A percentile compares a stretch with the other conserved stretches of the same genome.
Evolutionary conservation across 805 yeast genomes (phyloP).

Genomic region (Yamadazyma tumulicola): DNA sequence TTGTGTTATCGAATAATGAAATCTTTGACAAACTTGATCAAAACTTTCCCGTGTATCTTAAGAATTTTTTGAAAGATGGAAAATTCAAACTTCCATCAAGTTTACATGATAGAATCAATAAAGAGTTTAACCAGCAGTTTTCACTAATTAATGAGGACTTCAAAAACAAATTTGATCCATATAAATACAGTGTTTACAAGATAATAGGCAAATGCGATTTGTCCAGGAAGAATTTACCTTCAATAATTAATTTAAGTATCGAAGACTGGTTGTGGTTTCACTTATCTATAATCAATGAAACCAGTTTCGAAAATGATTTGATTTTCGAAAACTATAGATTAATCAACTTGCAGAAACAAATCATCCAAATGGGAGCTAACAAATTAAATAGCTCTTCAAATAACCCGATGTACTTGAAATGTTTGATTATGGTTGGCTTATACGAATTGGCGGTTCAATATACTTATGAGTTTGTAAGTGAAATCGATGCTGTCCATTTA

Average conservation of each 20-base stretch:
- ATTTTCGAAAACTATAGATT: conserved; percentile 70
- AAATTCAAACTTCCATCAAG: conserved; percentile 61
- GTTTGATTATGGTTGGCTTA: conserved; percentile 70
- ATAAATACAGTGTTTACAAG: conserved; percentile 84
- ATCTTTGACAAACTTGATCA: conserved; percentile 82
- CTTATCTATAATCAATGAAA: conserved; percentile 60
- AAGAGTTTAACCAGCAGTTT: conserved; percentile 83
- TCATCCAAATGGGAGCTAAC: conserved; percentile 68
- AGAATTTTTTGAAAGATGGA: conserved; percentile 55
- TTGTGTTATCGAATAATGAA: conserved; percentile 59
- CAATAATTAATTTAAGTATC: conserved; percentile 67
- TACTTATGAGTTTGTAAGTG: conserved; percentile 55
- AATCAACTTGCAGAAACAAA: conserved; percentile 66
- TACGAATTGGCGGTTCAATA: conserved; percentile 77
- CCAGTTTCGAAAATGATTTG: conserved; percentile 40
- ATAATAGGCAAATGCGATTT: conserved; percentile 87
- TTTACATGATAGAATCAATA: conserved; percentile 62
- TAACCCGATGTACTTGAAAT: conserved; percentile 71
- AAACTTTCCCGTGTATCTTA: conserved; percentile 75
- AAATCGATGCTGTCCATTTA: conserved; percentile 85
- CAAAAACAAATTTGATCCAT: conserved; percentile 69
- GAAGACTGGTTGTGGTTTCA: conserved; percentile 99
- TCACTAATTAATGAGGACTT: conserved; percentile 51
- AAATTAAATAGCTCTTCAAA: conserved; percentile 64
- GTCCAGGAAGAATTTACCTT: conserved; percentile 61